These are phyloP conservation scores for Leccinum imitatum DNA, from an alignment of 768 basidiomycete species.

Conservation along the genomic window DNA sequence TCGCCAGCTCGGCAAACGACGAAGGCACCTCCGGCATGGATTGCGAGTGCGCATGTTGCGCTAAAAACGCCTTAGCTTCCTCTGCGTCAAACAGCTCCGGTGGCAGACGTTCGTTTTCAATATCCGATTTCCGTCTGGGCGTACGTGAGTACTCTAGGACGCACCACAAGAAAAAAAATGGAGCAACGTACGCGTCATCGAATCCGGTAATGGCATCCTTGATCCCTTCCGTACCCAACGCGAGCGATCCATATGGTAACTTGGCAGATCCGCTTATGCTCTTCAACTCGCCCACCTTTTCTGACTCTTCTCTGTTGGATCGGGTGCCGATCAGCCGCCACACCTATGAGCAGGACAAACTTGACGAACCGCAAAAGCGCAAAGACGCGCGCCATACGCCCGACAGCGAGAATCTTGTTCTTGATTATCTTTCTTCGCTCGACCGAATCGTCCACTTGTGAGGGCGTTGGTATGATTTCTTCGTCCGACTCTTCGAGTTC, in stretches of 20 bases:
- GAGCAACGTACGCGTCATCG: constrained; percentile 83
- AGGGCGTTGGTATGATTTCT: constrained; percentile 38
- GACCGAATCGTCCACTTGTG: constrained; percentile 44
- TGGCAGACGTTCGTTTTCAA: constrained; percentile 98
- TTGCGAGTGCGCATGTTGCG: constrained; percentile 31
- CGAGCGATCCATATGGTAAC: constrained; percentile 82
- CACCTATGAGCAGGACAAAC: background rate
- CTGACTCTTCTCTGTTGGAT: constrained; percentile 84
- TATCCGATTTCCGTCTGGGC: constrained; percentile 91
- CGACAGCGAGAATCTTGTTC: constrained; percentile 98
- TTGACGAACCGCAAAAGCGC: constrained; percentile 84
- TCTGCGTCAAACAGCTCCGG: constrained; percentile 87
- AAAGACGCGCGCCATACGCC: constrained; percentile 94
- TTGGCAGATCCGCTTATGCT: constrained; percentile 76
- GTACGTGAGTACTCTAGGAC: background rate
- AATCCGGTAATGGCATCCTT: constrained; percentile 92
- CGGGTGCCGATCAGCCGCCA: background rate
- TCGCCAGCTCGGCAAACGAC: constrained; percentile 37
- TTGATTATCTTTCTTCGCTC: constrained; percentile 93
- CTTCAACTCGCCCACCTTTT: constrained; percentile 96
- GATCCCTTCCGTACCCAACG: constrained; percentile 89
- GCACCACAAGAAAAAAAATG: constrained; percentile 23
- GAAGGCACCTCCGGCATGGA: constrained; percentile 56
- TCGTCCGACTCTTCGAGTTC: constrained; percentile 83
- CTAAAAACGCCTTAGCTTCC: constrained; percentile 65